These are phyloP conservation scores for Chlorella sorokiniana DNA, from an alignment of 139 green algal genomes.

Conservation along the genomic window DNA sequence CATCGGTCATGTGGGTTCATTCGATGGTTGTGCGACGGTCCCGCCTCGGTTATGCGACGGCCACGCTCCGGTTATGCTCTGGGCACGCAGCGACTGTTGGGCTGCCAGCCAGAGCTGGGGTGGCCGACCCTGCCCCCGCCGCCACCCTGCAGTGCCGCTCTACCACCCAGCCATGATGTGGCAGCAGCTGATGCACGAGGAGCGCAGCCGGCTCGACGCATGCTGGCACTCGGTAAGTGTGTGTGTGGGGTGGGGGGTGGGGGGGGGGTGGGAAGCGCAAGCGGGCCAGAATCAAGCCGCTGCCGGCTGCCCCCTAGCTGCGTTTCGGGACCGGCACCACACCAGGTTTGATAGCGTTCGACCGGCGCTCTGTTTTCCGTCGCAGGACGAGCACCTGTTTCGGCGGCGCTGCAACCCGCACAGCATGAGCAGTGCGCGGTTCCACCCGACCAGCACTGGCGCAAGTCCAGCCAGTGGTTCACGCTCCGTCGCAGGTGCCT, in stretches of 20 bases:
- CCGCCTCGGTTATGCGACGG: no score
- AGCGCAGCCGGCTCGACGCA: neutral
- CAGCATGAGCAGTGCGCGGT: neutral
- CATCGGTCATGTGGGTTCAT: no score
- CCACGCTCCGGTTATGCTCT: neutral
- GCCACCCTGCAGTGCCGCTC: constrained; percentile 41
- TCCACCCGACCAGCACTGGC: constrained; percentile 22
- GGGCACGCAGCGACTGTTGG: neutral
- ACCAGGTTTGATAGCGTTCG: neutral
- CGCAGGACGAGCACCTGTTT: neutral
- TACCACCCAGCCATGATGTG: constrained; percentile 47
- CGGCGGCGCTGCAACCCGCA: constrained; percentile 9
- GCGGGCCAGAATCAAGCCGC: neutral
- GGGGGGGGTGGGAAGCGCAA: neutral
- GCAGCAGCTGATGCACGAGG: constrained; percentile 44
- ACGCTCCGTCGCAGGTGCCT: constrained; percentile 36
- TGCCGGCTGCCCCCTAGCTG: neutral
- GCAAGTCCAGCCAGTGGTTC: constrained; percentile 45
- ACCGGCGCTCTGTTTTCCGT: no score
- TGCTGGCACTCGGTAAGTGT: constrained; percentile 7
- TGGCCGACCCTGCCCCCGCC: neutral
- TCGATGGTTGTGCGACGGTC: no score
- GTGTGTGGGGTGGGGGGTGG: neutral
- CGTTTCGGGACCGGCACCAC: neutral
- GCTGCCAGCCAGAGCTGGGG: neutral